Base-by-base conservation (phyloP, 2,329 filamentous ascomycete species). In the Aspergillus sclerotialis region DNA sequence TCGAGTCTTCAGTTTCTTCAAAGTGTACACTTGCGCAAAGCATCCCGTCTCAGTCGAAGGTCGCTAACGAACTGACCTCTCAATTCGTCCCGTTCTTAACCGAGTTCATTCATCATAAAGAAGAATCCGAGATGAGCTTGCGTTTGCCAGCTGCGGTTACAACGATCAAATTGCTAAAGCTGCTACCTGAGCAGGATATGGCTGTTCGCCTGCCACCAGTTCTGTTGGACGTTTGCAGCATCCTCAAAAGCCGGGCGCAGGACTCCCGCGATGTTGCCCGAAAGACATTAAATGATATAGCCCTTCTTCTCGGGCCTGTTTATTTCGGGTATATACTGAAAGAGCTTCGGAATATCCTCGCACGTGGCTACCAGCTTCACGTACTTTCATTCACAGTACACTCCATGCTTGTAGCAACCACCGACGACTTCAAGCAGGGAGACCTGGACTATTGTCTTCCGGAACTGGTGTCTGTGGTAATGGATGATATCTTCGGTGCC, bases 401-500 rank as follows among this genome's bases (percentile, higher is more conserved):
- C 63, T 86, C 88, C 0, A 85, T 98, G 32, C 68, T 98, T 13
- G 78, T 95, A 8, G 74, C 78, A 4, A 78, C 82, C 7, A 78
- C 82, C 8, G 81, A 86, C 7, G 71, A 77, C 2, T 84, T 87
- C 50, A 70, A 78, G 26, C 80, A 87, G 12, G 92, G 93, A 15
- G 87, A 90, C 48, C 68, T 98, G 18, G 87, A 98, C 53, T 89
- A 95, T 55, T 94, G 89, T 52, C 68, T 95, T 7, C 67, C 75
- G 3, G 73, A 82, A 8, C 79, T 96, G 28, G 80, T 93, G 29
- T 74, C 78, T 1, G 78, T 98, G 28, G 82, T 96, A 44, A 92
- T 98, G 85, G 92, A 98, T 52, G 93, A 98, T 55, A 92, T 93
- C 9, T 98, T 98, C 54, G 93, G 93, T 18, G 78, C 80, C 5